Conservation (phyloP, 23 red algal species). For the Agarophyton chilense region DNA sequence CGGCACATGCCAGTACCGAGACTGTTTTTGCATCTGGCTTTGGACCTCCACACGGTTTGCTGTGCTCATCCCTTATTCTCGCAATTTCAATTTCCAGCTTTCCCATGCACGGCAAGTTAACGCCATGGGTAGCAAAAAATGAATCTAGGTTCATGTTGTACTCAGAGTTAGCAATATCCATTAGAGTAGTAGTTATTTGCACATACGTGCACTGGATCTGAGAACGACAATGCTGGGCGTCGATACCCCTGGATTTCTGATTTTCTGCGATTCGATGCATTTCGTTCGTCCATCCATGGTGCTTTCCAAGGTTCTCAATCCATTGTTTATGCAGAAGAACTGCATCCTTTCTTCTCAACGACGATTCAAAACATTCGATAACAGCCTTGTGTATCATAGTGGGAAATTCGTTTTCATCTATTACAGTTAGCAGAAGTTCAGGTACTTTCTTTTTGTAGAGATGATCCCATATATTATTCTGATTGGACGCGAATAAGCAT, state of each 20-base stretch:
- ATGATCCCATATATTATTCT: background rate
- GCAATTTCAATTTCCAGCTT: constrained; percentile 3
- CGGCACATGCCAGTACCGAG: constrained; percentile 37
- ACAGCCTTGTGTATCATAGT: constrained; percentile 29
- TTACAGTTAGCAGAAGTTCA: background rate
- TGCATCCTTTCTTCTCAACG: background rate
- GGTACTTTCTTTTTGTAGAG: background rate
- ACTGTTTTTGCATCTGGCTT: constrained; percentile 24
- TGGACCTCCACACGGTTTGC: constrained; percentile 30
- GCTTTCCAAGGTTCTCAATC: background rate
- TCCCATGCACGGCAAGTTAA: background rate
- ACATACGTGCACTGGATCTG: constrained; percentile 18
- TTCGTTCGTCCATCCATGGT: background rate
- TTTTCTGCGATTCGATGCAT: background rate
- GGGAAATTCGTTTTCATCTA: background rate
- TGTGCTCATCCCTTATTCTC: background rate
- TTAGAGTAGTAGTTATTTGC: constrained; percentile 19
- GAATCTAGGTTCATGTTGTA: background rate
- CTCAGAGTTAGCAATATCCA: constrained; percentile 3
- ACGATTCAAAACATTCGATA: constrained; percentile 27
- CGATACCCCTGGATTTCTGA: background rate
- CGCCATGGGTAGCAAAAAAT: background rate
- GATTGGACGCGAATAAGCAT: constrained; percentile 13
- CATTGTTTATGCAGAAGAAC: background rate
- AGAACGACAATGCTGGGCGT: background rate